A percentile compares a stretch with the other conserved stretches of the same genome.
Conservation (phyloP, 1,284 basidiomycete genomes). For the Tilletia walkeri region DNA sequence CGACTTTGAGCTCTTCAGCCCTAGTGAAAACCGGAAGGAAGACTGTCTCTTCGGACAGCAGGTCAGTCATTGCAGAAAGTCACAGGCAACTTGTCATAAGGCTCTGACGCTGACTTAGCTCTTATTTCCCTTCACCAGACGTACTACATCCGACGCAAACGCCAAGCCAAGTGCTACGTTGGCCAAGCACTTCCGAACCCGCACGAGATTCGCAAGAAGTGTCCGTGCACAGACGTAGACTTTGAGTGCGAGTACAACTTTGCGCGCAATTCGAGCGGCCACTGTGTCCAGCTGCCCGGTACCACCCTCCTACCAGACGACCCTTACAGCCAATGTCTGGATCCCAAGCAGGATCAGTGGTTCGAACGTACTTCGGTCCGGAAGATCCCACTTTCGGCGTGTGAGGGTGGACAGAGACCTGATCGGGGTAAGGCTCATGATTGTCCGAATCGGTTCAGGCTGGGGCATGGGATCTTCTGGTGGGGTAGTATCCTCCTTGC, state of each 20-base stretch:
- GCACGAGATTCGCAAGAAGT: conserved; percentile 36
- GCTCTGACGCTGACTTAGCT: too few relatives aligned
- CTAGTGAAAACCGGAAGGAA: conserved; percentile 48
- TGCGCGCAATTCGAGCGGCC: conserved; percentile 37
- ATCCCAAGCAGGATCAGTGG: conserved; percentile 47
- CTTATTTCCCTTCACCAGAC: conserved; percentile 19
- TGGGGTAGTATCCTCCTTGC: conserved; percentile 45
- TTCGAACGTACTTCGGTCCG: conserved; percentile 51
- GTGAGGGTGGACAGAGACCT: conserved; percentile 41
- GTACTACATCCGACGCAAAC: conserved; percentile 50
- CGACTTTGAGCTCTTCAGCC: conserved; percentile 55
- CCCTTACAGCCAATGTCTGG: conserved; percentile 38
- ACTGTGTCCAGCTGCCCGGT: conserved; percentile 47
- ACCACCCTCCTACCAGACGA: conserved; percentile 31
- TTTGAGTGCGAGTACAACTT: conserved; percentile 56
- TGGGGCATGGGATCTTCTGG: conserved; percentile 46
- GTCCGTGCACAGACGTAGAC: conserved; percentile 47
- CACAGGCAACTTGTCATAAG: too few relatives aligned
- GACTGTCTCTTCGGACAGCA: conserved; percentile 51
- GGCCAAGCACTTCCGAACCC: conserved; percentile 45
- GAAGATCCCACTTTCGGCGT: conserved; percentile 49
- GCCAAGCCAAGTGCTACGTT: conserved; percentile 49
- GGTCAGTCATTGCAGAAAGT: neutral
- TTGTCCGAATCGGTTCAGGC: conserved; percentile 34
- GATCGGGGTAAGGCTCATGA: conserved; percentile 45